Conservation (phyloP, 1,284 basidiomycete genomes). For the Ganoderma lucidum region DNA sequence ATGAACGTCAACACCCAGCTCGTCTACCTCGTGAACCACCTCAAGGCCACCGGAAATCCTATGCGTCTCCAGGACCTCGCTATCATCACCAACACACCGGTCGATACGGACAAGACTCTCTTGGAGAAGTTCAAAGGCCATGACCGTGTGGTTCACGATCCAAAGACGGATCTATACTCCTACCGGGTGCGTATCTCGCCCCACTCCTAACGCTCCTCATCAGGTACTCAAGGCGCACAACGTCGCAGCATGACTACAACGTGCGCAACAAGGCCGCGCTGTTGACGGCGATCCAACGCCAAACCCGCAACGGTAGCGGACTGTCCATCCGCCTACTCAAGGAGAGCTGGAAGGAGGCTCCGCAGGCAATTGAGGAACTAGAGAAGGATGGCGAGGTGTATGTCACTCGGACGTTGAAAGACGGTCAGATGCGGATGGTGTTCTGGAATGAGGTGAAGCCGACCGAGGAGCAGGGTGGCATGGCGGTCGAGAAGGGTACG, state of each 20-base stretch:
- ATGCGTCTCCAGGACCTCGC: slow-evolving; percentile 88
- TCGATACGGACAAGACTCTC: slow-evolving; percentile 76
- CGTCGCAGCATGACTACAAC: slow-evolving; percentile 81
- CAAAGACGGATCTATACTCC: slow-evolving; percentile 85
- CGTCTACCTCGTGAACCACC: slow-evolving; percentile 82
- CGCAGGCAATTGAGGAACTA: slow-evolving; percentile 82
- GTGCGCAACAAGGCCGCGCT: slow-evolving; percentile 86
- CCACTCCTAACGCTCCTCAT: slow-evolving; percentile 3
- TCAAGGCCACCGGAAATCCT: slow-evolving; percentile 78
- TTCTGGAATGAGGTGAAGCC: slow-evolving; percentile 92
- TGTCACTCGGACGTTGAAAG: slow-evolving; percentile 84
- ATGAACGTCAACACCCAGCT: slow-evolving; percentile 88
- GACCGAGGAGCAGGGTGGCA: slow-evolving; percentile 72
- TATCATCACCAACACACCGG: slow-evolving; percentile 76
- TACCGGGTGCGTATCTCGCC: slow-evolving; percentile 66
- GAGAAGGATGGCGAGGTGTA: slow-evolving; percentile 89
- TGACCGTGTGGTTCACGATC: slow-evolving; percentile 81
- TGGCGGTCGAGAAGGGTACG: slow-evolving; percentile 82
- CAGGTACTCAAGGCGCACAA: slow-evolving; percentile 14
- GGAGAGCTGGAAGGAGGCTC: slow-evolving; percentile 91
- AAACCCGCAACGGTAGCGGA: slow-evolving; percentile 81
- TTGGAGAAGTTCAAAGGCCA: slow-evolving; percentile 84
- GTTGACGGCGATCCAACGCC: slow-evolving; percentile 82
- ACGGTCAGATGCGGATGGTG: slow-evolving; percentile 86
- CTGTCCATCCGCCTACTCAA: slow-evolving; percentile 86